These are phyloP conservation scores for Penium margaritaceum DNA, from an alignment of 139 green algal genomes.

Conservation along the genomic window DNA sequence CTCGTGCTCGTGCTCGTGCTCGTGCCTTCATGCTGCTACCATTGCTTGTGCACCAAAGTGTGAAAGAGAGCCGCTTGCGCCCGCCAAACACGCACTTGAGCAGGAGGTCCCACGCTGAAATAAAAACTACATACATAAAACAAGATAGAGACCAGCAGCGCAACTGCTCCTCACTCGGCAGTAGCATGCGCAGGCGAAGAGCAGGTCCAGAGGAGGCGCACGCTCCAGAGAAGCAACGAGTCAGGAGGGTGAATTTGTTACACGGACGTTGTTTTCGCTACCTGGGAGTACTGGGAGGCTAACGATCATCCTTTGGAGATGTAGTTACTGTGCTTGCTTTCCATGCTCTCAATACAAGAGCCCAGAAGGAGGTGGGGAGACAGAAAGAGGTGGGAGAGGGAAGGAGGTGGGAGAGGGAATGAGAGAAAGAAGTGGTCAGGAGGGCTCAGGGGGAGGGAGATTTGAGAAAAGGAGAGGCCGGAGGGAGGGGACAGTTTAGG, in stretches of 20 bases:
- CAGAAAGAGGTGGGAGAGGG: neutral
- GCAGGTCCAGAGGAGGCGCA: too few species aligned
- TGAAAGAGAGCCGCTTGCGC: neutral
- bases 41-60: neutral
- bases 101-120: neutral
- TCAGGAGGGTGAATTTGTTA: neutral
- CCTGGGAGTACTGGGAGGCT: too few species aligned
- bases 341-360: neutral
- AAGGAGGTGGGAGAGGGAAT: neutral
- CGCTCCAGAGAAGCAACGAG: neutral
- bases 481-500: neutral
- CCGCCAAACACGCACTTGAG: neutral
- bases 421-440: too few species aligned
- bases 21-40: neutral
- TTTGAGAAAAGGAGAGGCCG: neutral
- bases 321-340: neutral
- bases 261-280: too few species aligned
- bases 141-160: neutral
- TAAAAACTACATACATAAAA: neutral
- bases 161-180: neutral
- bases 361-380: neutral
- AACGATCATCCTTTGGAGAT: neutral
- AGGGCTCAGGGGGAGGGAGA: neutral
- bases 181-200: neutral
- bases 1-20: neutral